A percentile compares a stretch with the other conserved stretches of the same genome.
phyloP scores from a whole-genome alignment of 768 basidiomycete genomes.

The Boletus subcaerulescens region DNA sequence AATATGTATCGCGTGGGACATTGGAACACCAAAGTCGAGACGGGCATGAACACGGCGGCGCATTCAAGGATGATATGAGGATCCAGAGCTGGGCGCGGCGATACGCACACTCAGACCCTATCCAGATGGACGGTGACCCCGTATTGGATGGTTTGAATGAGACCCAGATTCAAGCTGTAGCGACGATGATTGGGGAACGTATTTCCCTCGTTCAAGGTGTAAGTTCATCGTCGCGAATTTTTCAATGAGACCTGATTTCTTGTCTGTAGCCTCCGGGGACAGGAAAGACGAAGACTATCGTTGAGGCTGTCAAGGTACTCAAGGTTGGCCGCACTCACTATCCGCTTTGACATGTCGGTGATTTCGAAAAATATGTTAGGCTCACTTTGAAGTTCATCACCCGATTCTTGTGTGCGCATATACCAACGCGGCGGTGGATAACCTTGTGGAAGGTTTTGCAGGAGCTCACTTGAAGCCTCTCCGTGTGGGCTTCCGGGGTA shows the following conservation, averaged over 20 bases:
- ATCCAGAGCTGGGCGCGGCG: constrained; percentile 82
- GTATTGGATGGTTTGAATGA: constrained; percentile 58
- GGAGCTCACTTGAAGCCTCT: constrained; percentile 64
- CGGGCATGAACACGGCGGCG: constrained; percentile 34
- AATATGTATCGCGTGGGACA: constrained; percentile 36
- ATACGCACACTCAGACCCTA: constrained; percentile 55
- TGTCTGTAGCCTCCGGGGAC: constrained; percentile 76
- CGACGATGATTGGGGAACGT: constrained; percentile 79
- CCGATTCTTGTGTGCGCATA: constrained; percentile 92
- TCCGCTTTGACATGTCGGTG: background rate
- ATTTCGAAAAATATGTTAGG: constrained; percentile 35
- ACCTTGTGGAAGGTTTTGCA: constrained; percentile 75
- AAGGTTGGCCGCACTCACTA: constrained; percentile 44
- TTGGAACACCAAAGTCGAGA: constrained; percentile 37
- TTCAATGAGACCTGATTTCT: background rate
- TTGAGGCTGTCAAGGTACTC: constrained; percentile 77
- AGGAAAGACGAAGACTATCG: constrained; percentile 90
- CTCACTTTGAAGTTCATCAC: constrained; percentile 76
- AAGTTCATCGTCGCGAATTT: constrained; percentile 22
- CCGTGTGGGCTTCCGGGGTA: constrained; percentile 66
- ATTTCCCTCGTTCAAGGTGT: constrained; percentile 87
- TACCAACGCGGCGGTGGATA: constrained; percentile 92
- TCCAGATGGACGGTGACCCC: constrained; percentile 78
- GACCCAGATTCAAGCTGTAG: constrained; percentile 80
- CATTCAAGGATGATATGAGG: constrained; percentile 68